A percentile compares a stretch with the other conserved stretches of the same genome.
These are phyloP conservation scores for Fusarium sp. DNA, from an alignment of 2,329 filamentous ascomycete genomes.

Conservation along the genomic window DNA sequence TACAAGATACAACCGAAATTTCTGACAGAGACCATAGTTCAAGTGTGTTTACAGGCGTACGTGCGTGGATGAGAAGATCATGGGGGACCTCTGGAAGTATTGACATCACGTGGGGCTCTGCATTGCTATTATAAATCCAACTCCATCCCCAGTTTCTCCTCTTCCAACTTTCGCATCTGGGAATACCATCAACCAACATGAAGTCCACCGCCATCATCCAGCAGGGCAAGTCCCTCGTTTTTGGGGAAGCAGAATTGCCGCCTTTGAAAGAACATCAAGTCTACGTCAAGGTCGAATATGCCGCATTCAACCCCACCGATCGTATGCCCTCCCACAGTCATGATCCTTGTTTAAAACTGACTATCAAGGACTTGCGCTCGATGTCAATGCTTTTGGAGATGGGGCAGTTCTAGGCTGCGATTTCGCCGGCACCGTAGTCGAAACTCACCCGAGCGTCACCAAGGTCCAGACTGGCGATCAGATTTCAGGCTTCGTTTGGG, in stretches of 20 bases:
- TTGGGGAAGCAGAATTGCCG: neutral
- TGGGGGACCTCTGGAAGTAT: neutral
- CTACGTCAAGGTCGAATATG: constrained; percentile 37
- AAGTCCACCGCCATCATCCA: constrained; percentile 21
- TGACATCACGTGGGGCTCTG: neutral
- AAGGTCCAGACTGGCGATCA: constrained; percentile 23
- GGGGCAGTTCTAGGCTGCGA: constrained; percentile 52
- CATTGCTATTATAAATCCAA: neutral
- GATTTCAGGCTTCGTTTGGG: constrained; percentile 44
- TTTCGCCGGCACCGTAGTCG: constrained; percentile 50
- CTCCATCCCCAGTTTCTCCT: neutral
- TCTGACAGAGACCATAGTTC: neutral
- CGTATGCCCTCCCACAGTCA: neutral
- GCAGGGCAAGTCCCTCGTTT: neutral
- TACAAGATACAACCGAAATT: neutral
- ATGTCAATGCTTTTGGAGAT: constrained; percentile 53
- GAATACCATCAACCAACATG: neutral
- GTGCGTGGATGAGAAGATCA: neutral
- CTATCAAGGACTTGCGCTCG: constrained; percentile 45
- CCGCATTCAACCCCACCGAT: constrained; percentile 45
- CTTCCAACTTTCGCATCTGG: neutral
- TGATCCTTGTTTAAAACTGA: neutral
- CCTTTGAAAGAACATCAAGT: constrained; percentile 33
- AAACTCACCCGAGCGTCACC: constrained; percentile 41
- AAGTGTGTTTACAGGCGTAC: neutral